These are phyloP conservation scores for Cucurbita argyrosperma DNA, from an alignment of 306 rosid genomes.

Conservation along the genomic window DNA sequence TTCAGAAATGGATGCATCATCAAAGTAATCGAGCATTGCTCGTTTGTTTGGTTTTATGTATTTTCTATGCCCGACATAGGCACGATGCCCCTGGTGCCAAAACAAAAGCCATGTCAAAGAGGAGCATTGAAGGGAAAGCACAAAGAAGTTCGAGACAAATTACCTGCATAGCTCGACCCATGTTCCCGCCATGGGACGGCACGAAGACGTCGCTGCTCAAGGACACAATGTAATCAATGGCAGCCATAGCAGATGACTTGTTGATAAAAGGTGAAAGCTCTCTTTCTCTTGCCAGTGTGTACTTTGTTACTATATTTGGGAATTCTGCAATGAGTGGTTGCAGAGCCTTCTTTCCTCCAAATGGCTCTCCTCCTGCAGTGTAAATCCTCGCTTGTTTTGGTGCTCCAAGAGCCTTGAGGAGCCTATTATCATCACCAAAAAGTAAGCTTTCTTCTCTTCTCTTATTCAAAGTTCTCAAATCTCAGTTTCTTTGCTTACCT, in stretches of 20 bases:
- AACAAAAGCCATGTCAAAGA: no score
- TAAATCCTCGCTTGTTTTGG: conserved; percentile 27
- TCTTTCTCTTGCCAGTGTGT: conserved; percentile 26
- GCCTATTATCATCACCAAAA: conserved; percentile 14
- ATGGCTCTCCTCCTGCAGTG: conserved; percentile 43
- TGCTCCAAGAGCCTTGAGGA: conserved; percentile 40
- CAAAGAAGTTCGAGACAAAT: neutral
- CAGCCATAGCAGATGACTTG: conserved; percentile 42
- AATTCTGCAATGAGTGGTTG: conserved; percentile 31
- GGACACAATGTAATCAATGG: conserved; percentile 42
- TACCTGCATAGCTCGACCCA: conserved; percentile 49
- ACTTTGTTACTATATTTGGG: conserved; percentile 35
- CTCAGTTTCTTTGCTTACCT: conserved; percentile 14
- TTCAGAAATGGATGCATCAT: conserved; percentile 23
- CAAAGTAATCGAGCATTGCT: conserved; percentile 21
- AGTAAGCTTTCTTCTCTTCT: neutral
- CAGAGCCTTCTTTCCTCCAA: conserved; percentile 31
- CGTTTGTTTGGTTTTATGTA: conserved; percentile 43
- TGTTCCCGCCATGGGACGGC: conserved; percentile 45
- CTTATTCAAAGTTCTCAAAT: neutral
- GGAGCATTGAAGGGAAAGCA: no score
- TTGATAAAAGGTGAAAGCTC: conserved; percentile 28
- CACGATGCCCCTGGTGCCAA: conserved; percentile 29
- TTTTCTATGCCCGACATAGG: conserved; percentile 37
- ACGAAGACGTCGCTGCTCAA: conserved; percentile 37